phyloP scores from a whole-genome alignment of 1,139 yeast species.

The Yamadazyma songkhlaensis region DNA sequence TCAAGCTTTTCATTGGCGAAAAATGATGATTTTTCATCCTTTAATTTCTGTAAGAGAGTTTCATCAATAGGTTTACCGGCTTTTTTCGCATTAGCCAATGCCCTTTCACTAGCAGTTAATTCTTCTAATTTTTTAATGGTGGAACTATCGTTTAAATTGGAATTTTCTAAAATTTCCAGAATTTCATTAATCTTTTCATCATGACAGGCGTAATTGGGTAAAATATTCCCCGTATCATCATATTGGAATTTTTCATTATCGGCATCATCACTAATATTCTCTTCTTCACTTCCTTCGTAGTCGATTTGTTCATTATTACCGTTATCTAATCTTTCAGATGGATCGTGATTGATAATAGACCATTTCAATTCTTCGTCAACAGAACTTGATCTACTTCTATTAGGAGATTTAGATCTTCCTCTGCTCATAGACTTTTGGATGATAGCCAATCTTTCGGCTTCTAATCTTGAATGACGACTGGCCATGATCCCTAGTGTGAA shows the following conservation, averaged over 20 bases:
- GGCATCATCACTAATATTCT: constrained; percentile 64
- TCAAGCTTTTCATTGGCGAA: constrained; percentile 23
- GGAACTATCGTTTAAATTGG: constrained; percentile 36
- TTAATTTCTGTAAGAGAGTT: constrained; percentile 39
- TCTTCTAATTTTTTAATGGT: constrained; percentile 54
- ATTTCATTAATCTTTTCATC: constrained; percentile 45
- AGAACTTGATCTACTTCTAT: constrained; percentile 36
- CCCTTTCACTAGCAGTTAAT: constrained; percentile 58
- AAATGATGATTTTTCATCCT: constrained; percentile 29
- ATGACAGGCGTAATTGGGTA: constrained; percentile 58
- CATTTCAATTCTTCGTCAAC: constrained; percentile 42
- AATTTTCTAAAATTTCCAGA: constrained; percentile 42
- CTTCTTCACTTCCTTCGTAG: constrained; percentile 59
- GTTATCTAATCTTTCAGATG: constrained; percentile 48
- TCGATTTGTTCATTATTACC: constrained; percentile 6
- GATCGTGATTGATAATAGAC: constrained; percentile 54
- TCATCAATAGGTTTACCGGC: constrained; percentile 49
- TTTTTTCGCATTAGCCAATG: constrained; percentile 55
- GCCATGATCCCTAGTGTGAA: constrained; percentile 9
- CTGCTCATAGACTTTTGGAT: constrained; percentile 39
- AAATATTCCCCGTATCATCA: constrained; percentile 58
- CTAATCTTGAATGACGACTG: constrained; percentile 40
- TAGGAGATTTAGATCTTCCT: constrained; percentile 41
- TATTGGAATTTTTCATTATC: constrained; percentile 54
- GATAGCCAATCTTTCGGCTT: constrained; percentile 44